phyloP scores from a whole-genome alignment of 495 filamentous ascomycete species.

The Aspergillus baeticus region DNA sequence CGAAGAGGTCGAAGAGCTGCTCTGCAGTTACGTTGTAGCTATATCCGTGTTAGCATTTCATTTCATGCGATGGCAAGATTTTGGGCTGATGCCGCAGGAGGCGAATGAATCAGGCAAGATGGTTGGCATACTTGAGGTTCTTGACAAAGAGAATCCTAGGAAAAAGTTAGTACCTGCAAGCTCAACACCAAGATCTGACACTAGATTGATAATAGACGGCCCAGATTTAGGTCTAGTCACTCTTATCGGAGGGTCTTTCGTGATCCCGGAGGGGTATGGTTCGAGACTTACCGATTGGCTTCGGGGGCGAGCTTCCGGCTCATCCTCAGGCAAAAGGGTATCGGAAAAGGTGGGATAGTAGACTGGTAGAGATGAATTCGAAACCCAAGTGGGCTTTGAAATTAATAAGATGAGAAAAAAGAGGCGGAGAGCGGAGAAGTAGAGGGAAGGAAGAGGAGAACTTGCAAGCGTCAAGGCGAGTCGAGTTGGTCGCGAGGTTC shows the following conservation, averaged over 20 bases:
- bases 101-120: conserved; percentile 19
- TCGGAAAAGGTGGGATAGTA: conserved; percentile 8
- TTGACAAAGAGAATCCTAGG: conserved; percentile 93
- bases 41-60: conserved; percentile 14
- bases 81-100: not conserved
- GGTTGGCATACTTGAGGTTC: conserved; percentile 76
- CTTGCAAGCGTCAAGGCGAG: conserved; percentile 12
- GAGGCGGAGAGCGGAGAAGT: conserved; percentile 8
- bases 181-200: not conserved
- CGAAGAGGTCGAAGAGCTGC: conserved; percentile 92
- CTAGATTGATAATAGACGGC: conserved; percentile 9
- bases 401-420: conserved; percentile 13
- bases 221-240: conserved; percentile 17
- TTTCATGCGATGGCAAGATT: not conserved
- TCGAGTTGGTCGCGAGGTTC: conserved; percentile 26
- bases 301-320: conserved; percentile 86
- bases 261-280: conserved; percentile 32
- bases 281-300: conserved; percentile 78
- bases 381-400: conserved; percentile 21
- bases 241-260: conserved; percentile 16
- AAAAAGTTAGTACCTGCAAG: conserved; percentile 12
- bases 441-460: conserved; percentile 16
- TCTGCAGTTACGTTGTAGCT: conserved; percentile 96
- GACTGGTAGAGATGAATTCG: conserved; percentile 9
- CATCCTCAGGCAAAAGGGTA: conserved; percentile 39